Conservation (phyloP, 2,329 filamentous ascomycete genomes). For the Aspergillus tanneri region DNA sequence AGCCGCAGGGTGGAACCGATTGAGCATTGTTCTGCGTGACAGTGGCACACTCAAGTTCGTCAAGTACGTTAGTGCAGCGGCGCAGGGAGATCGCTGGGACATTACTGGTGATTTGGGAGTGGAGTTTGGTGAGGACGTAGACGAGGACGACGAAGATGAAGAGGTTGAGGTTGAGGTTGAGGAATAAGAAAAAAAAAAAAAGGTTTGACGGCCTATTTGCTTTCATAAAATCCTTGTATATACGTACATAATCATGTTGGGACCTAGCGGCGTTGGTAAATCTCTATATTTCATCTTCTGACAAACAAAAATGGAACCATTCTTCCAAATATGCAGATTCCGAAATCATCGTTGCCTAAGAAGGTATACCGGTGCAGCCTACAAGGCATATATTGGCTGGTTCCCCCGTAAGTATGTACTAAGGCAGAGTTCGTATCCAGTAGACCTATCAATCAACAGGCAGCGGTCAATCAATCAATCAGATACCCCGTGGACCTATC, state of each 20-base stretch:
- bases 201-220: background rate
- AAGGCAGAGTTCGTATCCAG: background rate
- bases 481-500: no score
- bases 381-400: no score
- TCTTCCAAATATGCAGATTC: no score
- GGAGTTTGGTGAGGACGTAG: constrained; percentile 54
- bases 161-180: constrained; percentile 16
- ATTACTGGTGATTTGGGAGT: constrained; percentile 77
- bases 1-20: constrained; percentile 78
- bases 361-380: no score
- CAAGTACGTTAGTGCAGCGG: constrained; percentile 85
- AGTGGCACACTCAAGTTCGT: constrained; percentile 86
- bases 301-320: no score
- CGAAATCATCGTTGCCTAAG: no score
- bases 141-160: constrained; percentile 29
- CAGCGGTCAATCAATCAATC: background rate
- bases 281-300: no score
- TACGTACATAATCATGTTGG: no score
- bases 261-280: no score
- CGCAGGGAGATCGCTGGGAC: constrained; percentile 90
- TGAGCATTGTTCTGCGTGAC: constrained; percentile 87
- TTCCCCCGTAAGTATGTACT: no score
- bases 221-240: background rate
- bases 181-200: constrained; percentile 9
- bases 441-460: background rate